Evolutionary conservation across 2,329 filamentous ascomycete genomes (phyloP).

Genomic region (Trichoderma arundinaceum): DNA sequence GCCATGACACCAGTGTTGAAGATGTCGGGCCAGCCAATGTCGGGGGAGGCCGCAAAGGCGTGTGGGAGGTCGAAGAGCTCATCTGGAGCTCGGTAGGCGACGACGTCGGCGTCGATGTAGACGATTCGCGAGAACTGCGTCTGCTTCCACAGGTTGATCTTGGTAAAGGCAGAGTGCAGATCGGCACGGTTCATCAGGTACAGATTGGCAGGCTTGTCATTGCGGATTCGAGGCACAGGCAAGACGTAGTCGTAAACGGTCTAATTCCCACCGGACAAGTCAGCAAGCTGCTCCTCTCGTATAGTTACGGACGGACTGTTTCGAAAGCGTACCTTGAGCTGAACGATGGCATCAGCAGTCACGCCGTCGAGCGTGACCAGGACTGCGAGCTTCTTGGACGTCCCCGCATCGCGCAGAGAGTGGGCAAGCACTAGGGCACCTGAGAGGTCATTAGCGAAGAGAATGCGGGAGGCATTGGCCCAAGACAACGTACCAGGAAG

Average conservation of each 20-base stretch:
- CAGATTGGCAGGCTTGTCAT: constrained; percentile 78
- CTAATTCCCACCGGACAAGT: constrained; percentile 50
- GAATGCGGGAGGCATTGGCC: not conserved
- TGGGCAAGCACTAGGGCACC: constrained; percentile 93
- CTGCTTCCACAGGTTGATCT: constrained; percentile 92
- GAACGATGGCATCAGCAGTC: constrained; percentile 72
- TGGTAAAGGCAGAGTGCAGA: constrained; percentile 91
- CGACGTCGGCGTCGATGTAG: constrained; percentile 91
- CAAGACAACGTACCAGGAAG: constrained; percentile 72
- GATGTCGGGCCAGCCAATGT: constrained; percentile 96
- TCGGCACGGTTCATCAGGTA: constrained; percentile 91
- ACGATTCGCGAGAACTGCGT: constrained; percentile 90
- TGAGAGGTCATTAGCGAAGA: constrained; percentile 27
- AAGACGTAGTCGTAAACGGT: constrained; percentile 87
- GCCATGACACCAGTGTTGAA: constrained; percentile 99
- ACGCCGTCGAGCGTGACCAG: constrained; percentile 83
- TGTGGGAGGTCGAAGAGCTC: constrained; percentile 78
- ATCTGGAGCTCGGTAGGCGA: constrained; percentile 88
- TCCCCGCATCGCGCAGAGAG: constrained; percentile 88
- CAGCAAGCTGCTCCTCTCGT: not conserved
- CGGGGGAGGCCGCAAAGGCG: constrained; percentile 75
- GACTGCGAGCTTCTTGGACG: constrained; percentile 82
- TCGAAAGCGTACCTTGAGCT: constrained; percentile 69
- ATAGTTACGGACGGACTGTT: not conserved
- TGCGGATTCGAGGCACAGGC: constrained; percentile 79